These are phyloP conservation scores for Adenanthera pavonina DNA, from an alignment of 306 rosid species.

Conservation along the genomic window DNA sequence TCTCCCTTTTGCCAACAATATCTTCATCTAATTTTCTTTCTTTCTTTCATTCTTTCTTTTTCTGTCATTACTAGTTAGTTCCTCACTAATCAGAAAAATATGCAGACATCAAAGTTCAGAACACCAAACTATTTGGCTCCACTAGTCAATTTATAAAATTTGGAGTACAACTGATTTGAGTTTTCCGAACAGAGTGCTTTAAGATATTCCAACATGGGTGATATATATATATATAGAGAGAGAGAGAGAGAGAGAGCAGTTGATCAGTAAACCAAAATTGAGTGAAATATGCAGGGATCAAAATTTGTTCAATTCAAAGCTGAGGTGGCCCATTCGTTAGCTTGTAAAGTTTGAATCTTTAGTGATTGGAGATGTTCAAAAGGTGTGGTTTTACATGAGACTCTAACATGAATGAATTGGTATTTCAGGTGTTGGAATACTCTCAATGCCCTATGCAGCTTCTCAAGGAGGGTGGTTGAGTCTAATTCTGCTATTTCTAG, in stretches of 20 bases:
- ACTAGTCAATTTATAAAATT: too few species aligned
- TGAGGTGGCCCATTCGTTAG: neutral
- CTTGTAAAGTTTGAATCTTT: neutral
- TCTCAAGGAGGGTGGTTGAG: slow-evolving; percentile 73
- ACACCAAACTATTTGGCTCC: too few species aligned
- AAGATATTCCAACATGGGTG: too few species aligned
- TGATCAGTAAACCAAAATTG: too few species aligned
- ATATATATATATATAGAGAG: too few species aligned
- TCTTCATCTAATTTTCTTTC: neutral
- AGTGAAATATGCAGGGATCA: neutral
- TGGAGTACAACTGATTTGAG: too few species aligned
- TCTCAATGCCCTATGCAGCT: slow-evolving; percentile 69
- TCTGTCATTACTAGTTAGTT: neutral
- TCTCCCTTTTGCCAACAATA: neutral
- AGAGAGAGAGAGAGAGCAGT: too few species aligned
- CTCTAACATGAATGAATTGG: neutral
- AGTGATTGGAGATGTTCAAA: neutral
- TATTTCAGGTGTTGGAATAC: slow-evolving; percentile 62
- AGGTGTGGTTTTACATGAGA: neutral
- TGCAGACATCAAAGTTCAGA: neutral
- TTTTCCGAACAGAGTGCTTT: too few species aligned
- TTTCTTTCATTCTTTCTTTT: neutral
- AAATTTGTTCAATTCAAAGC: neutral
- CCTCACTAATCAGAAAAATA: neutral
- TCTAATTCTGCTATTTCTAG: slow-evolving; percentile 43